These are phyloP conservation scores for Talaromyces stipitatus DNA, from an alignment of 495 filamentous ascomycete genomes.

Conservation along the genomic window DNA sequence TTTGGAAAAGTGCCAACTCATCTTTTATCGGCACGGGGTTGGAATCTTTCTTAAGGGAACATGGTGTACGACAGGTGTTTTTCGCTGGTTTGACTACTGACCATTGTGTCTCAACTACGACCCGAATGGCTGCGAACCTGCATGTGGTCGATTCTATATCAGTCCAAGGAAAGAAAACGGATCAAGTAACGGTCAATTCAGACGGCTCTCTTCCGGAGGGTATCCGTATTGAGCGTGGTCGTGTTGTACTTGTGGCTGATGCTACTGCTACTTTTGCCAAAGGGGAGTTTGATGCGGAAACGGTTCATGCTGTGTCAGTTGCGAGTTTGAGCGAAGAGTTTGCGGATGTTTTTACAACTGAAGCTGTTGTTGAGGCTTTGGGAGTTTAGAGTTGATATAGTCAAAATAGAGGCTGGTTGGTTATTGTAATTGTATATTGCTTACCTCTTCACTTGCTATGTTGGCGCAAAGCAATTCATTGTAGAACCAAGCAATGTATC, in stretches of 20 bases:
- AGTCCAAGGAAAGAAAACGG: background rate
- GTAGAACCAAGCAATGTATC: too few relatives aligned
- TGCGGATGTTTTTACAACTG: conserved; percentile 31
- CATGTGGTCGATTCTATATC: conserved; percentile 30
- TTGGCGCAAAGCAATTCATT: too few relatives aligned
- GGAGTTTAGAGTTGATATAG: too few relatives aligned
- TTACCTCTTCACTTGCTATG: too few relatives aligned
- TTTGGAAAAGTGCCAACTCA: conserved; percentile 42
- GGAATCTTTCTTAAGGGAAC: conserved; percentile 26
- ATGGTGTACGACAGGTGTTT: conserved; percentile 29
- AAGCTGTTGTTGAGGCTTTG: conserved; percentile 27
- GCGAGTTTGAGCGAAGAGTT: conserved; percentile 43
- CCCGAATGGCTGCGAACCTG: conserved; percentile 42
- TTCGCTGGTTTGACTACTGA: conserved; percentile 41
- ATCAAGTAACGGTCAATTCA: conserved; percentile 8
- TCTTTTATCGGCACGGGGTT: conserved; percentile 41
- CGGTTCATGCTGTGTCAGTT: conserved; percentile 36
- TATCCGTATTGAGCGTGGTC: conserved; percentile 23
- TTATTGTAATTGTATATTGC: too few relatives aligned
- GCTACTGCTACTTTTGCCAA: conserved; percentile 41
- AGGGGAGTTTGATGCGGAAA: conserved; percentile 37
- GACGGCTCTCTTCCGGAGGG: conserved; percentile 17
- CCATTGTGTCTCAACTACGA: conserved; percentile 44
- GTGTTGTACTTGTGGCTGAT: conserved; percentile 39
- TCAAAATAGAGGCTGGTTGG: too few relatives aligned